phyloP scores from a whole-genome alignment of 2,329 filamentous ascomycete species.

The Pyrenochaeta sp. region DNA sequence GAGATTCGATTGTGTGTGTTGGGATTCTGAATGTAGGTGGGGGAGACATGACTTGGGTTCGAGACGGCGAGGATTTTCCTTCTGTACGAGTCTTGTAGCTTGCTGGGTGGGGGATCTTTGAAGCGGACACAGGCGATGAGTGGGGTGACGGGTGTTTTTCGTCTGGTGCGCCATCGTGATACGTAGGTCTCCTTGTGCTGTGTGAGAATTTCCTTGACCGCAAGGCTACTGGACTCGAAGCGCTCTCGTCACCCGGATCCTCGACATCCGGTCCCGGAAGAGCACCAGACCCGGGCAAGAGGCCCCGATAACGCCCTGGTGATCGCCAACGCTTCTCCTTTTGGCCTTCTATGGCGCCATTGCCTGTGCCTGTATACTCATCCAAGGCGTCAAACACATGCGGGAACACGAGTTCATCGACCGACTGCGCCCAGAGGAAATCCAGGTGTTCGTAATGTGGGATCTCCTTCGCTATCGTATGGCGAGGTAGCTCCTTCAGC shows the following conservation, averaged over 20 bases:
- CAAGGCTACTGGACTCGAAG: constrained; percentile 27
- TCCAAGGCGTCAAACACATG: constrained; percentile 91
- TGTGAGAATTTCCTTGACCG: constrained; percentile 34
- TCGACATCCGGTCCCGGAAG: constrained; percentile 31
- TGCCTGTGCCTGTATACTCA: constrained; percentile 59
- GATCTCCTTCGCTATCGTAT: constrained; percentile 86
- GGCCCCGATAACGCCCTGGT: constrained; percentile 37
- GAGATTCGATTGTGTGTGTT: constrained; percentile 25
- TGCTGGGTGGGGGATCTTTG: constrained; percentile 12
- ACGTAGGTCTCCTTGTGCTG: constrained; percentile 18
- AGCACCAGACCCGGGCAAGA: constrained; percentile 34
- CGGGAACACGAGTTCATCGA: constrained; percentile 83
- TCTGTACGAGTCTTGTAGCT: constrained; percentile 11
- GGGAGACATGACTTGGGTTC: constrained; percentile 32
- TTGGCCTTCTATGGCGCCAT: constrained; percentile 6
- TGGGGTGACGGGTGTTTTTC: constrained; percentile 9
- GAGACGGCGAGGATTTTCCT: constrained; percentile 25
- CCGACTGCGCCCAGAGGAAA: constrained; percentile 91
- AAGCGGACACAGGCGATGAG: constrained; percentile 11
- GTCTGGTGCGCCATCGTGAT: constrained; percentile 12
- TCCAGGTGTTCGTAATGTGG: constrained; percentile 96
- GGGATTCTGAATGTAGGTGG: constrained; percentile 26
- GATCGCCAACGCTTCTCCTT: constrained; percentile 39
- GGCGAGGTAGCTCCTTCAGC: constrained; percentile 84
- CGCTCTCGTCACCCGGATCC: constrained; percentile 39